A percentile compares a stretch with the other conserved stretches of the same genome.
These are phyloP conservation scores for Nakazawaea populi DNA, from an alignment of 805 yeast species.

Conservation along the genomic window DNA sequence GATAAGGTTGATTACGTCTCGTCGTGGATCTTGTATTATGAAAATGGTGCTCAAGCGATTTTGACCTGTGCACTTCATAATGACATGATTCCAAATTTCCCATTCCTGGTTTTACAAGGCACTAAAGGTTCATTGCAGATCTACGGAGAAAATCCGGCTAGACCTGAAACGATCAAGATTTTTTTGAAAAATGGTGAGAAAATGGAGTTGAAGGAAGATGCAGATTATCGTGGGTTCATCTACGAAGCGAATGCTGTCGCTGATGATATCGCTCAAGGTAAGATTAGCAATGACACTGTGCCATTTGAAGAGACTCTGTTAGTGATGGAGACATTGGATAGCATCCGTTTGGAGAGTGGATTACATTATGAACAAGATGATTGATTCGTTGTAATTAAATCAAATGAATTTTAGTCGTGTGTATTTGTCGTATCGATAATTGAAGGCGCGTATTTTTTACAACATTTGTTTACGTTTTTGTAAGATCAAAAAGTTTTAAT, in stretches of 20 bases:
- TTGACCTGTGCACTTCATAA: conserved; percentile 21
- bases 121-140: conserved; percentile 15
- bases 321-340: conserved; percentile 45
- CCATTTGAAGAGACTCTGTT: conserved; percentile 41
- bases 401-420: too few relatives aligned
- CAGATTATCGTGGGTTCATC: conserved; percentile 42
- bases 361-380: conserved; percentile 37
- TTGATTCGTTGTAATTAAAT: not conserved
- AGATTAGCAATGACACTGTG: conserved; percentile 23
- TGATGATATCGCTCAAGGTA: conserved; percentile 34
- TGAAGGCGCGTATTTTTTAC: too few relatives aligned
- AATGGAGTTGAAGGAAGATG: conserved; percentile 26
- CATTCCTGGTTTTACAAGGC: conserved; percentile 15
- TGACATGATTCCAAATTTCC: not conserved
- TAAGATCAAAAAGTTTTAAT: too few relatives aligned
- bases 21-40: conserved; percentile 29
- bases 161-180: conserved; percentile 24
- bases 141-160: conserved; percentile 15
- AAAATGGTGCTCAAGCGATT: conserved; percentile 35
- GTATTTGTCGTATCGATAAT: too few relatives aligned
- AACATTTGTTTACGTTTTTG: too few relatives aligned
- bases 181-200: conserved; percentile 22
- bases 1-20: conserved; percentile 39
- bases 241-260: conserved; percentile 54
- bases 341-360: conserved; percentile 35